Percentiles rank a stretch among this genome's conserved stretches.
These are phyloP conservation scores for Pichia phayaonensis DNA, from an alignment of 805 yeast genomes.

Conservation along the genomic window DNA sequence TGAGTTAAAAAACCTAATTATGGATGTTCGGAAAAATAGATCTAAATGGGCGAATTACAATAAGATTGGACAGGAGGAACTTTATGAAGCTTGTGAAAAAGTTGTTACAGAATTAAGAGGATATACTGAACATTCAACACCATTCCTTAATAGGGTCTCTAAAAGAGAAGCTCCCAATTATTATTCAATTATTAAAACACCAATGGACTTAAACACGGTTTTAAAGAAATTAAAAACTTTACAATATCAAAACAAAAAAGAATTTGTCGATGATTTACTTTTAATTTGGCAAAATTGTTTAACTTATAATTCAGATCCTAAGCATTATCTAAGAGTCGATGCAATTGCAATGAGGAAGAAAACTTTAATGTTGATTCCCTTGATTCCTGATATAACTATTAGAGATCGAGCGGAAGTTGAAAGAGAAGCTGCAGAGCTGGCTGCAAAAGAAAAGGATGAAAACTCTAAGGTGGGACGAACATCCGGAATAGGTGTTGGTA, in stretches of 20 bases:
- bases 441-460: constrained; percentile 28
- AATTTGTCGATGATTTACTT: constrained; percentile 92
- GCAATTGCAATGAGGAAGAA: constrained; percentile 96
- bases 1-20: constrained; percentile 75
- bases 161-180: constrained; percentile 98
- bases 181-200: constrained; percentile 78
- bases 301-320: constrained; percentile 89
- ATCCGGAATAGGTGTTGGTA: constrained; percentile 28
- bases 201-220: constrained; percentile 96
- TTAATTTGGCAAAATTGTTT: constrained; percentile 93
- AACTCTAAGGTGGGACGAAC: constrained; percentile 22
- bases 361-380: constrained; percentile 63
- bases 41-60: constrained; percentile 98
- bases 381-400: constrained; percentile 83
- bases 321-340: constrained; percentile 82
- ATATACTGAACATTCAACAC: constrained; percentile 93
- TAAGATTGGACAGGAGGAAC: constrained; percentile 92
- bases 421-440: constrained; percentile 43
- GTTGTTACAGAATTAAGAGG: constrained; percentile 86
- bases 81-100: constrained; percentile 95
- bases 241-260: constrained; percentile 76
- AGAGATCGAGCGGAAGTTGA: constrained; percentile 69
- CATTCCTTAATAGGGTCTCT: constrained; percentile 91
- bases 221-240: constrained; percentile 78
- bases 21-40: constrained; percentile 90